These are phyloP conservation scores for Pisolithus orientalis DNA, from an alignment of 768 basidiomycete genomes.

Conservation along the genomic window DNA sequence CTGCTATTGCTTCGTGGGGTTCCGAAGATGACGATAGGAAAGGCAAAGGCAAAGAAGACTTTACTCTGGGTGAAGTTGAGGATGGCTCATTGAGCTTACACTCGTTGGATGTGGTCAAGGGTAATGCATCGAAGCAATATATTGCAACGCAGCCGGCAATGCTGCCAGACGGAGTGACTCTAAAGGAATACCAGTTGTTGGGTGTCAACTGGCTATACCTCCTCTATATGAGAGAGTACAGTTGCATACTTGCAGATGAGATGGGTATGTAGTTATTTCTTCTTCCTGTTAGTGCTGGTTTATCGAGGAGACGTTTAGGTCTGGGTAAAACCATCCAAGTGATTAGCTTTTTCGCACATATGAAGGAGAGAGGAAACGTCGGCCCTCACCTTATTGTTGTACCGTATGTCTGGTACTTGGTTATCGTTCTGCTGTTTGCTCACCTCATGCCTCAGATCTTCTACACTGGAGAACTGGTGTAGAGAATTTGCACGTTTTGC, in stretches of 20 bases:
- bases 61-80: conserved; percentile 33
- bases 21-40: conserved; percentile 24
- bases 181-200: conserved; percentile 96
- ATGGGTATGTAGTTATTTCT: conserved; percentile 66
- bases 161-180: conserved; percentile 56
- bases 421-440: conserved; percentile 2
- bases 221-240: conserved; percentile 70
- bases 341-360: conserved; percentile 89
- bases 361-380: conserved; percentile 69
- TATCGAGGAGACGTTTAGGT: conserved; percentile 40
- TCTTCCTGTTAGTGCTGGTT: neutral
- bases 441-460: conserved; percentile 51
- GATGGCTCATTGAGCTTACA: conserved; percentile 61
- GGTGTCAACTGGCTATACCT: conserved; percentile 98
- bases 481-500: conserved; percentile 92
- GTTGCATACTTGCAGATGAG: conserved; percentile 97
- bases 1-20: conserved; percentile 77
- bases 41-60: conserved; percentile 35
- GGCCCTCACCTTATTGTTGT: conserved; percentile 95
- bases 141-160: conserved; percentile 68
- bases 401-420: conserved; percentile 54
- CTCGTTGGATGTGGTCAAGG: conserved; percentile 36
- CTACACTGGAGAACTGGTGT: conserved; percentile 97
- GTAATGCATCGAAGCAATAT: conserved; percentile 51
- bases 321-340: conserved; percentile 99